Conservation (phyloP, 768 basidiomycete species). For the Collybiopsis luxurians region DNA sequence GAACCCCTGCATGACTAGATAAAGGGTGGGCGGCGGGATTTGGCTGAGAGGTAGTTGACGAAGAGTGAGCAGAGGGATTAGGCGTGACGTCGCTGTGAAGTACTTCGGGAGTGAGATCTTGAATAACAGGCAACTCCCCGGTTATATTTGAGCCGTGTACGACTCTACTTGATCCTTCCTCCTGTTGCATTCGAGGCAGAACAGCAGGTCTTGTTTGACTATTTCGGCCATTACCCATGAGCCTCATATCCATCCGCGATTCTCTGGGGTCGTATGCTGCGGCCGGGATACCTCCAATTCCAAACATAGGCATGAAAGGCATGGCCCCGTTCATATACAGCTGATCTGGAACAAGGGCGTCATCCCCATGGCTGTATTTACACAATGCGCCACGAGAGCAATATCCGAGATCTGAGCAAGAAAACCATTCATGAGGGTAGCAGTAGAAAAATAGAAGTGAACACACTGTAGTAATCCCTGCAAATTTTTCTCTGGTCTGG, state of each 20-base stretch:
- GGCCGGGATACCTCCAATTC: slow-evolving; percentile 38
- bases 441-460: background rate
- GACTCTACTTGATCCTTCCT: slow-evolving; percentile 41
- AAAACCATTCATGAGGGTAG: slow-evolving; percentile 5
- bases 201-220: slow-evolving; percentile 53
- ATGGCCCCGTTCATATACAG: slow-evolving; percentile 56
- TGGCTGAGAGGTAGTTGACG: slow-evolving; percentile 23
- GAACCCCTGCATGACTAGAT: background rate
- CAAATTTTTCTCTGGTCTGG: slow-evolving; percentile 77
- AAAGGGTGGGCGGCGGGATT: background rate
- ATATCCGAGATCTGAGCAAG: slow-evolving; percentile 75
- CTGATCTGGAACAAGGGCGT: slow-evolving; percentile 74
- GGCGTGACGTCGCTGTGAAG: slow-evolving; percentile 32
- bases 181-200: slow-evolving; percentile 52
- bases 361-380: slow-evolving; percentile 91
- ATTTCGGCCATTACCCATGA: slow-evolving; percentile 33
- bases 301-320: slow-evolving; percentile 74
- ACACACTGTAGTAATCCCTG: slow-evolving; percentile 91
- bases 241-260: slow-evolving; percentile 77
- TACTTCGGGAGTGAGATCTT: slow-evolving; percentile 69
- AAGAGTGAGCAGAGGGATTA: slow-evolving; percentile 20
- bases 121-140: slow-evolving; percentile 80
- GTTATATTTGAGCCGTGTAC: slow-evolving; percentile 40
- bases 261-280: slow-evolving; percentile 77
- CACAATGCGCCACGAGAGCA: slow-evolving; percentile 87